Evolutionary conservation across 495 filamentous ascomycete species (phyloP), one percentile per base, ranked within the genome.

Genomic region (Xanthoparmelia taractica): DNA sequence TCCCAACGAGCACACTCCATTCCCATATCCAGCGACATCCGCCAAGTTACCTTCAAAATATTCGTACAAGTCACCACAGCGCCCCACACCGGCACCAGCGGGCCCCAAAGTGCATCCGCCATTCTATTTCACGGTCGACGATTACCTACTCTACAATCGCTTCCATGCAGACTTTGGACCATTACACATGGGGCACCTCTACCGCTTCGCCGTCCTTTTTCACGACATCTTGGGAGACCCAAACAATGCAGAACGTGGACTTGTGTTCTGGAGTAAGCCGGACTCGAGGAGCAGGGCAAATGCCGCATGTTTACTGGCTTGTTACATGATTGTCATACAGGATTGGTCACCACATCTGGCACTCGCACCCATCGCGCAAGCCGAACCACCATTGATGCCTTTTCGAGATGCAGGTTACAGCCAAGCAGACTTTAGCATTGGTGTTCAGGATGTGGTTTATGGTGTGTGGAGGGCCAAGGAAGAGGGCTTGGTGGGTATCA

Each of bases 101-200:
- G 75, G 72, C 6, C 75, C 74, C 67, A 85, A 79, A 72, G 73
- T 73, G 57, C 75, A 77, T 41, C 77, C 85, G 59, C 95, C 95
- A 0, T 90, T 87, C 64, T 99, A 99, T 75, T 99, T 99, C 75
- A 92, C 92, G 5, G 84, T 97, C 63, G 95, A 99, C 70, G 89
- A 96, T 70, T 86, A 80, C 37, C 83, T 99, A 18, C 81, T 96
- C 31, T 99, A 99, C 79, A 97, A 99, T 72, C 91, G 92, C 11
- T 99, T 99, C 78, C 92, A 97, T 74, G 92, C 93, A 63, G 94
- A 99, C 74, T 99, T 99, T 74, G 94, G 94, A 65, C 94, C 94
- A 68, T 80, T 97, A 29, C 95, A 99, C 76, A 95, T 97, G 59
- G 94, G 95, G 7, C 94, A 99, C 69, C 78, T 97, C 34, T 97